Percentiles rank a stretch among this genome's conserved stretches.
Conservation (phyloP, 192 early-diverging fungal genomes). For the Coemansia sp. region DNA sequence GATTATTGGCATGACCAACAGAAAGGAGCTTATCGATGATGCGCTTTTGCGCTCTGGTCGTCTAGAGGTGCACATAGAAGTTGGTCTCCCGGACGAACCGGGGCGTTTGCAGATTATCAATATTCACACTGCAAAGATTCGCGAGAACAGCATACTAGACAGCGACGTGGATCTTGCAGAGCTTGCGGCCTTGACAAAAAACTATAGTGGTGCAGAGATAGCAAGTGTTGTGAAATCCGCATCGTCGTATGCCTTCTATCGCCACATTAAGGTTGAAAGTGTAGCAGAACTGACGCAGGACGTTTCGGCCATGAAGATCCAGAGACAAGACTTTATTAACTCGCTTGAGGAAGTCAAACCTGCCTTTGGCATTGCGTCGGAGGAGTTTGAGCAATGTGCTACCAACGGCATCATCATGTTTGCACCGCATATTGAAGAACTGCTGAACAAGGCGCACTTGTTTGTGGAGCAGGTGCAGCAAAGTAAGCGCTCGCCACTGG, state of each 20-base stretch:
- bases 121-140: slow-evolving; percentile 88
- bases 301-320: slow-evolving; percentile 85
- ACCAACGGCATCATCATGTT: slow-evolving; percentile 87
- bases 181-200: slow-evolving; percentile 87
- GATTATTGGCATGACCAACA: slow-evolving; percentile 98
- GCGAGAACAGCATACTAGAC: slow-evolving; percentile 74
- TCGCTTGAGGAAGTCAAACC: slow-evolving; percentile 92
- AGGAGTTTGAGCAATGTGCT: slow-evolving; percentile 83
- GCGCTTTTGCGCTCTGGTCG: slow-evolving; percentile 93
- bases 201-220: slow-evolving; percentile 98
- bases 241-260: slow-evolving; percentile 92
- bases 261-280: slow-evolving; percentile 93
- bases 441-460: slow-evolving; percentile 59
- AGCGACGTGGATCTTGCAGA: slow-evolving; percentile 80
- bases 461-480: slow-evolving; percentile 76
- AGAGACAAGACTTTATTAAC: slow-evolving; percentile 79
- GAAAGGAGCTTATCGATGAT: slow-evolving; percentile 98
- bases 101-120: slow-evolving; percentile 94
- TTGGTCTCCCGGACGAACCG: slow-evolving; percentile 87
- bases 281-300: slow-evolving; percentile 80
- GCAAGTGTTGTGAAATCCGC: slow-evolving; percentile 90
- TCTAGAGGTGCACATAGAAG: slow-evolving; percentile 97
- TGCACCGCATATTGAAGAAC: slow-evolving; percentile 60
- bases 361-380: slow-evolving; percentile 91
- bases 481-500: slow-evolving; percentile 81